Base-by-base conservation (phyloP, 192 early-diverging fungal genomes). In the Coemansia sp. region DNA sequence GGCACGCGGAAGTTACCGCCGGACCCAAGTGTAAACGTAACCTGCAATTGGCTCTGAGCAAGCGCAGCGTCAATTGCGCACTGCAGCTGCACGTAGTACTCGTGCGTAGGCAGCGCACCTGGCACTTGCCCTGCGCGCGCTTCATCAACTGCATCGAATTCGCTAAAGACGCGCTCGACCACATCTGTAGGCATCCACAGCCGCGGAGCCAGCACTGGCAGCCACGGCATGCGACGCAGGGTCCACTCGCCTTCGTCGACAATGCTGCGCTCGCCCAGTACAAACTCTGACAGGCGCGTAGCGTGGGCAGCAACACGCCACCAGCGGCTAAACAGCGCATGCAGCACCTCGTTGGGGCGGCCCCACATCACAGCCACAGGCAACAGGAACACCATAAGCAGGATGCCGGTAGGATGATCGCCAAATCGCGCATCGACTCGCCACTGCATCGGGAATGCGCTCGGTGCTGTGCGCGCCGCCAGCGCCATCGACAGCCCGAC, bases 1-100 rank as follows among this genome's bases (percentile, higher is more conserved):
- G 97, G 97, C 4, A 89, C 95, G 17, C 96, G 86, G 62, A 93
- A 69, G 65, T 89, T 86, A 15, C 84, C 79, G 5, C 83, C 93
- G 0, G 55, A 22, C 69, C 87, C 81, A 5, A 81, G 83, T 27
- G 72, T 76, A 68, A 90, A 90, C n/a, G 58, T 70, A 9, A 86
- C 84, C 11, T 65, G 54, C 1, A 86, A 75, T 4, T 79, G 64
- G 2, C 66, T 67, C 7, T 71, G 78, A 14, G 61, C 81, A 50
- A 84, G 67, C 21, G 65, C 75, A 59, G 66, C 60, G 39, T 86
- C 74, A 2, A 86, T 56, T 24, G 47, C 56, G 5, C 21, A 48
- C 65, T 75, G 82, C 56, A 84, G 51, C 54, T 21, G 51, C 19
- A 41, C 45, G 8, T 32, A 48, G 22, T 71, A 73, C 41, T 75